Percentiles rank a stretch among this genome's conserved stretches.
Conservation (phyloP, 169 alveolate species). For the Cryptosporidium sp. region DNA sequence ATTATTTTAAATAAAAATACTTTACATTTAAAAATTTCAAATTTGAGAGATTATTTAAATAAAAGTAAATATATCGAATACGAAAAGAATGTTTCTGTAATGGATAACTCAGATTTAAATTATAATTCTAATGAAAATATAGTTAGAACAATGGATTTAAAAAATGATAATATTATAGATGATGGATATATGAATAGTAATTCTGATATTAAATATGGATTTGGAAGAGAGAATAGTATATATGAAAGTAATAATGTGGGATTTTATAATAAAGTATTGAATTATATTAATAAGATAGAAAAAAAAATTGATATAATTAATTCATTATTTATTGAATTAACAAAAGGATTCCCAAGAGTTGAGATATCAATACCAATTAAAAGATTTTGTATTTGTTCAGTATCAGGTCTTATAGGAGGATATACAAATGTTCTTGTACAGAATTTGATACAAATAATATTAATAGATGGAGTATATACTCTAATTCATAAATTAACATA, state of each 20-base stretch:
- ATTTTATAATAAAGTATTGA: background rate
- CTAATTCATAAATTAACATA: conserved; percentile 28
- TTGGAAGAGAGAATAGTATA: conserved; percentile 1
- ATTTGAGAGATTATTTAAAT: conserved; percentile 9
- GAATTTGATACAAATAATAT: conserved; percentile 46
- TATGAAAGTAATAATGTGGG: background rate
- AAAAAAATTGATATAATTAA: background rate
- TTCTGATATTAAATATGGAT: background rate
- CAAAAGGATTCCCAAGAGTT: conserved; percentile 57
- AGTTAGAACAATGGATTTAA: background rate
- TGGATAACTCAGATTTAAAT: background rate
- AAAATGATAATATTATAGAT: background rate
- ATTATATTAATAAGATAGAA: conserved; percentile 10
- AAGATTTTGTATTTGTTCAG: conserved; percentile 65
- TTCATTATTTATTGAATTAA: background rate
- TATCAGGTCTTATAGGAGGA: conserved; percentile 67
- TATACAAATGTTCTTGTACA: conserved; percentile 57
- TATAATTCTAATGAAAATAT: background rate
- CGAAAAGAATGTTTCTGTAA: background rate
- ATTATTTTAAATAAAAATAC: conserved; percentile 30
- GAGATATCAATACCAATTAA: conserved; percentile 22
- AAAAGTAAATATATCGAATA: conserved; percentile 12
- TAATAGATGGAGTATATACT: background rate
- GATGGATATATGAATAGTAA: background rate
- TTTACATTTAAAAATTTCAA: conserved; percentile 40